Percentiles rank a stretch among this genome's conserved stretches.
phyloP scores from a whole-genome alignment of 768 basidiomycete genomes.

The Neoboletus brunneissimus region DNA sequence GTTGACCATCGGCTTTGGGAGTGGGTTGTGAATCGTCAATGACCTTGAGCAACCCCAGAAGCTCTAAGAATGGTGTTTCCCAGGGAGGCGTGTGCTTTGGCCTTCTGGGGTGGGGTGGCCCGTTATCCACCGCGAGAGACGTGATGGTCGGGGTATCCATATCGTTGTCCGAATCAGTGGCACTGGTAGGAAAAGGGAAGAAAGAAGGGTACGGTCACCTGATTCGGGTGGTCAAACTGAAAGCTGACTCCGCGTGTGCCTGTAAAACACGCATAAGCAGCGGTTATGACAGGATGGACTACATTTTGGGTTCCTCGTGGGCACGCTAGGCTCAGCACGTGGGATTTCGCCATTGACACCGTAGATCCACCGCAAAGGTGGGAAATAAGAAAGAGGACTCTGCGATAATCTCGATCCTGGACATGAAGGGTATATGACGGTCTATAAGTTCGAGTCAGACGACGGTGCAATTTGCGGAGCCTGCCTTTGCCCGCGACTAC shows the following conservation, averaged over 20 bases:
- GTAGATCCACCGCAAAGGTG: neutral
- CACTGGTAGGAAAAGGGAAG: conserved; percentile 6
- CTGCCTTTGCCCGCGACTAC: neutral
- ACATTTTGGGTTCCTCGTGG: neutral
- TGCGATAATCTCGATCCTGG: neutral
- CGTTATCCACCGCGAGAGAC: neutral
- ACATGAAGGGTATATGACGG: neutral
- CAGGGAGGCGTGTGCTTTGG: neutral
- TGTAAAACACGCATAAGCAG: neutral
- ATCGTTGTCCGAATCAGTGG: conserved; percentile 9
- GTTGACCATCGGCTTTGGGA: neutral
- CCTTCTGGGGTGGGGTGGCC: neutral
- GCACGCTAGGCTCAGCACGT: neutral
- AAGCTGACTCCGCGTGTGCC: conserved; percentile 7
- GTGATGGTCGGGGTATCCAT: neutral
- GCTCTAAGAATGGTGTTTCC: conserved; percentile 7
- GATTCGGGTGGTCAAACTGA: neutral
- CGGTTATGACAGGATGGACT: neutral
- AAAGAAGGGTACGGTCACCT: conserved; percentile 6
- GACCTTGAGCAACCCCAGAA: conserved; percentile 6
- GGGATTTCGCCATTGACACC: neutral
- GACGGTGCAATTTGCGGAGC: neutral
- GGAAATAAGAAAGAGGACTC: neutral
- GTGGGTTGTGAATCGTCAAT: neutral
- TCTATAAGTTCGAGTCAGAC: neutral